phyloP scores from a whole-genome alignment of 257 asterid species.

The Buddleja alternifolia region DNA sequence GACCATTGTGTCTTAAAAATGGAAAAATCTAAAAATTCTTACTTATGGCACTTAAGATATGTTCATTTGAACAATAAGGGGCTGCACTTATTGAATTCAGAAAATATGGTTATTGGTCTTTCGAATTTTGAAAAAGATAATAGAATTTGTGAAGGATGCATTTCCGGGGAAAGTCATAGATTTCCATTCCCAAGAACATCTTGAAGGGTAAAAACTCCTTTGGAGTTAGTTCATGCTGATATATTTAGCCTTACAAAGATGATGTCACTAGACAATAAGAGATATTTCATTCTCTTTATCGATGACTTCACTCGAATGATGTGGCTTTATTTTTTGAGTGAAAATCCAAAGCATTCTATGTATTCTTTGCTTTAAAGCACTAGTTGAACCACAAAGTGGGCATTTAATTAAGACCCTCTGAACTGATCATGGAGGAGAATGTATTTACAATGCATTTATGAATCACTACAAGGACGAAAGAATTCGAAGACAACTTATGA shows the following conservation, averaged over 20 bases:
- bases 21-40: no score
- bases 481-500: no score
- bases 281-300: no score
- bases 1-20: no score
- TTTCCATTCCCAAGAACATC: no score
- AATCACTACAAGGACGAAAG: no score
- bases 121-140: no score
- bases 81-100: neutral
- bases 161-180: neutral
- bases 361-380: neutral
- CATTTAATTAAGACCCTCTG: neutral
- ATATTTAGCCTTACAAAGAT: neutral
- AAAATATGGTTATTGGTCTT: no score
- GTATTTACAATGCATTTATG: no score
- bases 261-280: neutral
- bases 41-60: neutral
- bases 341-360: neutral
- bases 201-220: neutral
- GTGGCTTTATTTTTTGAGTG: neutral
- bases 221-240: neutral
- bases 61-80: neutral
- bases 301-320: neutral
- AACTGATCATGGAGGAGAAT: neutral
- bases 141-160: neutral
- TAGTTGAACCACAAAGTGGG: neutral